Conservation (phyloP, 305 asterid species). For the Vinca major region DNA sequence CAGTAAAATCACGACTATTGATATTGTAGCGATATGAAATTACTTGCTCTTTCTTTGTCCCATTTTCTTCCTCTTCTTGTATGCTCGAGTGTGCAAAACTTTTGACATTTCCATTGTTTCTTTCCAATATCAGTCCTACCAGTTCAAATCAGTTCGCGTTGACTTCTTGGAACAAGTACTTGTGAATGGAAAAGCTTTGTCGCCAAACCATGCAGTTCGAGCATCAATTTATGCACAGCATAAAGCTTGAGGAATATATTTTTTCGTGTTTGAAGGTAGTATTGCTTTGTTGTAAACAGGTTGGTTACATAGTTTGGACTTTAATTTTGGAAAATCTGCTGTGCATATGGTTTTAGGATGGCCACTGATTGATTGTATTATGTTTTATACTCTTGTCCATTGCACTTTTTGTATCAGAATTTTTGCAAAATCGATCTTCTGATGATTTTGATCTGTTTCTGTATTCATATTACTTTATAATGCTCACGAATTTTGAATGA, state of each 20-base stretch:
- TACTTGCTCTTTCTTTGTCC: too few species aligned
- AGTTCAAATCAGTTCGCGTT: slow-evolving; percentile 76
- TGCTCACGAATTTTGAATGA: too few species aligned
- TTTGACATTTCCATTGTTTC: slow-evolving; percentile 1
- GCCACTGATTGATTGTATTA: not conserved
- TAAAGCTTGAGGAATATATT: slow-evolving; percentile 35
- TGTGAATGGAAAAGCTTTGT: slow-evolving; percentile 63
- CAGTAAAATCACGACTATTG: too few species aligned
- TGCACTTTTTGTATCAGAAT: not conserved
- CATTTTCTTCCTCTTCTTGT: not conserved
- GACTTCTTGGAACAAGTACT: slow-evolving; percentile 82
- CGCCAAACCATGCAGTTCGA: slow-evolving; percentile 42
- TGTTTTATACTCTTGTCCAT: not conserved
- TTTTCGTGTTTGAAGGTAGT: not conserved
- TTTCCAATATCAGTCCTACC: slow-evolving; percentile 39
- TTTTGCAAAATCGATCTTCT: too few species aligned
- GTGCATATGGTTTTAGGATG: too few species aligned
- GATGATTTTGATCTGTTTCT: too few species aligned
- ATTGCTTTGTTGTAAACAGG: slow-evolving; percentile 2
- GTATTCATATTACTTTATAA: too few species aligned
- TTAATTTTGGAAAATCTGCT: not conserved
- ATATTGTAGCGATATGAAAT: too few species aligned
- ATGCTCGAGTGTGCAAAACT: not conserved
- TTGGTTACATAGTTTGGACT: not conserved
- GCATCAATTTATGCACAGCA: slow-evolving; percentile 72